Percentiles rank a stretch among this genome's conserved stretches.
phyloP scores from a whole-genome alignment of 192 early-diverging fungal species.

The Lobosporangium transversale region DNA sequence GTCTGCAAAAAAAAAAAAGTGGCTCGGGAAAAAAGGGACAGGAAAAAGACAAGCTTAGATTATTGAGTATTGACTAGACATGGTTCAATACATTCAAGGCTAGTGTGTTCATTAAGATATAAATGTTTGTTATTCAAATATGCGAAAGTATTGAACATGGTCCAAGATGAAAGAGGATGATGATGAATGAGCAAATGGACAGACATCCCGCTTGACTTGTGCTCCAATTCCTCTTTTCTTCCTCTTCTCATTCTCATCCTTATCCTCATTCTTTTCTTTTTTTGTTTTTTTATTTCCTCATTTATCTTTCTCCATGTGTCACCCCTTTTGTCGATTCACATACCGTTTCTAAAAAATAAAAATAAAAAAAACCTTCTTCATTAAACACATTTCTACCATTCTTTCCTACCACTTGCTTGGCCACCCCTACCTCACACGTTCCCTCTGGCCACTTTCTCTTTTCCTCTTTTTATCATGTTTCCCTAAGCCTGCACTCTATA shows the following conservation, averaged over 20 bases:
- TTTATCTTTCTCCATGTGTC: not conserved
- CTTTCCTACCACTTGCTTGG: not conserved
- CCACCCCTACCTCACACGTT: not conserved
- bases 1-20: not conserved
- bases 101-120: too few relatives aligned
- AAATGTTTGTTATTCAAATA: too few relatives aligned
- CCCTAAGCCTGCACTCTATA: not conserved
- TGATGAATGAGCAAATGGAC: not conserved
- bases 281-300: not conserved
- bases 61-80: too few relatives aligned
- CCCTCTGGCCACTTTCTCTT: not conserved
- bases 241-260: not conserved
- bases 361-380: too few relatives aligned
- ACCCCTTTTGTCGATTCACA: not conserved
- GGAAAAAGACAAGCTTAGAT: not conserved
- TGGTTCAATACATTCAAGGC: too few relatives aligned
- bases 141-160: too few relatives aligned
- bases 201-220: not conserved
- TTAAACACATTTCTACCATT: not conserved
- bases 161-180: too few relatives aligned
- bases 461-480: not conserved
- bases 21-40: constrained; percentile 7
- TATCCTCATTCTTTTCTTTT: not conserved
- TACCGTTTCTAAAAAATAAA: too few relatives aligned
- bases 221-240: not conserved